phyloP scores from a whole-genome alignment of 352 stramenopile genomes.

The Pythium scleroteichum region DNA sequence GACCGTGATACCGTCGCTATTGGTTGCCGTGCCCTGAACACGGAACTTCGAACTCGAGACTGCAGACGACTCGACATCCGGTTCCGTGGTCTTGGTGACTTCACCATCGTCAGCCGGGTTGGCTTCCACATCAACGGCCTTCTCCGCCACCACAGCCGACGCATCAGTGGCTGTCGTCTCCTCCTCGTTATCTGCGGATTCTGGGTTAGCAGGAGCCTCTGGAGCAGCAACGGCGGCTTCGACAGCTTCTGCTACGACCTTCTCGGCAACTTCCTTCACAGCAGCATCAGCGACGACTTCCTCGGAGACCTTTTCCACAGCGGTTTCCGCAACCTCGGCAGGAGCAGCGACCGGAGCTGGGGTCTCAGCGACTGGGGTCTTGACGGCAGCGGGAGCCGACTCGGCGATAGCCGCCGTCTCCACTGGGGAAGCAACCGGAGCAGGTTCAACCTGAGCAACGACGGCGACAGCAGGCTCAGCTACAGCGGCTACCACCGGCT shows the following conservation, averaged over 20 bases:
- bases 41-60: constrained; percentile 24
- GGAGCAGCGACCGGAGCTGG: not conserved
- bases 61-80: constrained; percentile 19
- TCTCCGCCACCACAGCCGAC: not conserved
- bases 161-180: too few species aligned
- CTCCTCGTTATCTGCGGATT: not conserved
- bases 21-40: constrained; percentile 46
- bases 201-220: not conserved
- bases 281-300: not conserved
- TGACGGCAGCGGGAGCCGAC: constrained; percentile 5
- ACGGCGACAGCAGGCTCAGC: too few species aligned
- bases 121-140: not conserved
- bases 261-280: constrained; percentile 13
- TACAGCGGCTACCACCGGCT: not conserved
- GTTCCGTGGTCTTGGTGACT: constrained; percentile 15
- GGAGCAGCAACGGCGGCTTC: constrained; percentile 3
- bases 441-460: too few species aligned
- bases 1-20: constrained; percentile 45
- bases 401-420: not conserved
- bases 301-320: not conserved
- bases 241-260: constrained; percentile 8
- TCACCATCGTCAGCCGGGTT: constrained; percentile 12
- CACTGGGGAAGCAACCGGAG: not conserved
- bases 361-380: constrained; percentile 8
- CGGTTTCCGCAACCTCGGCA: too few species aligned